Evolutionary conservation across 257 asterid genomes (phyloP), one percentile per base, ranked within the genome.

Genomic region (Penstemon eatonii): DNA sequence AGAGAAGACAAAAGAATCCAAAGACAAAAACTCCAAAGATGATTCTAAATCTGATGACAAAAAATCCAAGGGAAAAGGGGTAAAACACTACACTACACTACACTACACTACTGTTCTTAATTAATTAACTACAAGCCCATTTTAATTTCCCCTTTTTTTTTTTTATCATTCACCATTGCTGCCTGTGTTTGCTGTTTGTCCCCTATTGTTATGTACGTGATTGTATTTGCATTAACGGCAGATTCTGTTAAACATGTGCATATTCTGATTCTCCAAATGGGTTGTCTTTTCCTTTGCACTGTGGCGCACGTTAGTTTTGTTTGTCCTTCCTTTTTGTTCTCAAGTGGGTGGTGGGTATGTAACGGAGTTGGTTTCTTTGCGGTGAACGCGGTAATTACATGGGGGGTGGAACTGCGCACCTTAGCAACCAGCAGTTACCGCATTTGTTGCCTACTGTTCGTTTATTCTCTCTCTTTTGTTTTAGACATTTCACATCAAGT

Each of bases 61-160:
- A 18, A 75, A 79, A 37, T 12, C 81, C 54, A 84, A 87, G 63
- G 81, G 72, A 73, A 82, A 76, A 47, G 80, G 76, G 87, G 86
- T 83, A 70, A 74, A 56, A 13, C 47, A 33, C 33, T 36, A 4
- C 9, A 44, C 8, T 37, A 60, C 4, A 63, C 66, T 40, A 7
- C 49, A 66, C 39, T 9, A n/a, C 62, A 63, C 55, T 40, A 39
- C 11, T 18, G 3, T 6, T 7, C 33, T 15, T 7, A 4, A 4
- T 7, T 39, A 7, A 11, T 7, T 15, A 42, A 13, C 42, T 59
- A 6, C 10, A 40, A 43, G 15, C 3, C 47, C 39, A 3, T 54
- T 19, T 6, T n/a, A 2, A 39, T 59, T 68, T 41, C 11, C 38
- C 56, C 33, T 13, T 19, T 3, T 39, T 50, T 6, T 13, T 52